phyloP scores from a whole-genome alignment of 805 yeast species.

The Scheffersomyces stipitis region DNA sequence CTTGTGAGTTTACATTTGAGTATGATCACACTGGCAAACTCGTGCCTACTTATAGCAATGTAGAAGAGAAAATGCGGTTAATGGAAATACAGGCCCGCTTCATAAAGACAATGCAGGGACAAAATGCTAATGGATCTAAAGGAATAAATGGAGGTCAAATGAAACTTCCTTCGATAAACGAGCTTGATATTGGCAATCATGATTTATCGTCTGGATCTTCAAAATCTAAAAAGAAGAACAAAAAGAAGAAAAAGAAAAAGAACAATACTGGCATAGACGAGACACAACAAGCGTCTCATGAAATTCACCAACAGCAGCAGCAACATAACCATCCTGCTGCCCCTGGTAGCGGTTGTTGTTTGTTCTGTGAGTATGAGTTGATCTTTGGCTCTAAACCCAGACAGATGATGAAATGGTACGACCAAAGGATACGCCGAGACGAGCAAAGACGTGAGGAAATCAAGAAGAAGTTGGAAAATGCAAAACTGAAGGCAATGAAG shows the following conservation, averaged over 20 bases:
- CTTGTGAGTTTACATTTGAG: slow-evolving; percentile 47
- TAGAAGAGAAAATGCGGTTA: slow-evolving; percentile 38
- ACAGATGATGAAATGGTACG: slow-evolving; percentile 52
- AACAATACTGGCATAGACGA: slow-evolving; percentile 1
- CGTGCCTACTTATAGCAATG: slow-evolving; percentile 38
- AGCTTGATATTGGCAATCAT: slow-evolving; percentile 4
- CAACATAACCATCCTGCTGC: not conserved
- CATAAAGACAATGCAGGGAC: slow-evolving; percentile 4
- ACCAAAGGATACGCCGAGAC: slow-evolving; percentile 28
- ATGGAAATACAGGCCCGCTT: slow-evolving; percentile 27
- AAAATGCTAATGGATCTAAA: not conserved
- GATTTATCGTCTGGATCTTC: not conserved
- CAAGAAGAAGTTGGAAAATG: slow-evolving; percentile 37
- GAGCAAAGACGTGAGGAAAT: slow-evolving; percentile 31
- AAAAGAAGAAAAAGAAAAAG: slow-evolving; percentile 24
- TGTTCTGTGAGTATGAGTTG: slow-evolving; percentile 53
- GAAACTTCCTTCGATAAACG: slow-evolving; percentile 14
- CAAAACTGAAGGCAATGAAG: slow-evolving; percentile 34
- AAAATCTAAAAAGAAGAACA: slow-evolving; percentile 13
- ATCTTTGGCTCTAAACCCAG: slow-evolving; percentile 51
- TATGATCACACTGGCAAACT: slow-evolving; percentile 41
- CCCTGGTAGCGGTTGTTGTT: slow-evolving; percentile 28
- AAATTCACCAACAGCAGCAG: not conserved
- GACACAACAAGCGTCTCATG: slow-evolving; percentile 2
- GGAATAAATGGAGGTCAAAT: slow-evolving; percentile 2